Percentiles rank a stretch among this genome's conserved stretches.
These are phyloP conservation scores for Articulospora tetracladia DNA, from an alignment of 495 filamentous ascomycete genomes.

Conservation along the genomic window DNA sequence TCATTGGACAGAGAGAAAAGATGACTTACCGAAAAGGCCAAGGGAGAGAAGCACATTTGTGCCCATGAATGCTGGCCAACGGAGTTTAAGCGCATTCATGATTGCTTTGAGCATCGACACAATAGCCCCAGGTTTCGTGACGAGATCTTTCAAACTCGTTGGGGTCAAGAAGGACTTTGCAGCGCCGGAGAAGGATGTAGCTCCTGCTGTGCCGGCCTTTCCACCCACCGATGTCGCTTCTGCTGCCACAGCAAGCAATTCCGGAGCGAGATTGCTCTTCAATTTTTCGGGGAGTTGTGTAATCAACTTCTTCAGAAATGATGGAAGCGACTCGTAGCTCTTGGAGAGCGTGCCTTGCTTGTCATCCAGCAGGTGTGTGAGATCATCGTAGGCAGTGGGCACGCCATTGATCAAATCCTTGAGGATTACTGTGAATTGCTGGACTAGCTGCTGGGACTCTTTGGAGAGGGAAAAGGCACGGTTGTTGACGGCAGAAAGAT, in stretches of 20 bases:
- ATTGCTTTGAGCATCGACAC: constrained; percentile 79
- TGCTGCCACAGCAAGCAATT: constrained; percentile 70
- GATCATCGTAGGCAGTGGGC: constrained; percentile 88
- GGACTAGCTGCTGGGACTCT: constrained; percentile 74
- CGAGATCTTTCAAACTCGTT: constrained; percentile 64
- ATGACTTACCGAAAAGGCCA: constrained; percentile 70
- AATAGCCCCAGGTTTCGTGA: constrained; percentile 80
- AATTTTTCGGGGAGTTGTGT: constrained; percentile 81
- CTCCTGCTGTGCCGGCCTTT: constrained; percentile 15
- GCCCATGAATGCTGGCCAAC: constrained; percentile 81
- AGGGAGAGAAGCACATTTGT: constrained; percentile 86
- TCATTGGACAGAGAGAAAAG: not conserved
- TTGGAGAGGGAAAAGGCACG: constrained; percentile 76
- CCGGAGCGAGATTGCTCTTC: constrained; percentile 67
- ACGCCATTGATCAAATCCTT: constrained; percentile 90
- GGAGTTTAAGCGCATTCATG: constrained; percentile 73
- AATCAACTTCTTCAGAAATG: constrained; percentile 80
- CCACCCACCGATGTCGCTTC: constrained; percentile 63
- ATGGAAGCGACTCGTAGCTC: constrained; percentile 74
- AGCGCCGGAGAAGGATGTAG: constrained; percentile 18
- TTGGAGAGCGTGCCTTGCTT: constrained; percentile 71
- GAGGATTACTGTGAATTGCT: constrained; percentile 81
- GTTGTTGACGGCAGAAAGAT: constrained; percentile 72
- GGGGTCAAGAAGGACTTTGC: constrained; percentile 37
- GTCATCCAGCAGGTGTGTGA: constrained; percentile 75